Evolutionary conservation across 495 filamentous ascomycete genomes (phyloP).

Genomic region (Tuber melanosporum): DNA sequence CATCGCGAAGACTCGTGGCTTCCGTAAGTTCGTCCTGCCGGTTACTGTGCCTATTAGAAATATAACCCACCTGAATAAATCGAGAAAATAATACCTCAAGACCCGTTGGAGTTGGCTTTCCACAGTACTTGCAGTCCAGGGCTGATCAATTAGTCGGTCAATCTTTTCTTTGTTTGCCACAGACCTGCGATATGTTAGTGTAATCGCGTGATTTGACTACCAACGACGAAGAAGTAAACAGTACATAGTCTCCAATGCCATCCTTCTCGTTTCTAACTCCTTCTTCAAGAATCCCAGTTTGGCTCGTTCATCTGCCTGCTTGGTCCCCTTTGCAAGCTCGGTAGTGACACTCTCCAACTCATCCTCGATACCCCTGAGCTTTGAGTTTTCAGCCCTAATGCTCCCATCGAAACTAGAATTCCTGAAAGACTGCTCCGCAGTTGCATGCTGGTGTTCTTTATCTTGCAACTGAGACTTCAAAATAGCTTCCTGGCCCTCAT

Average conservation of each 20-base stretch:
- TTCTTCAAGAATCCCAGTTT: constrained; percentile 71
- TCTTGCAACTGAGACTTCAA: constrained; percentile 68
- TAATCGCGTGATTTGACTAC: neutral
- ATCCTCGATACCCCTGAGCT: constrained; percentile 62
- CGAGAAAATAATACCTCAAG: constrained; percentile 46
- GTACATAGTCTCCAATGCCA: constrained; percentile 65
- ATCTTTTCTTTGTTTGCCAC: constrained; percentile 67
- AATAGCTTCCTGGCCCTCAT: constrained; percentile 72
- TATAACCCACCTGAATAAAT: neutral
- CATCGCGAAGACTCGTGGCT: constrained; percentile 62
- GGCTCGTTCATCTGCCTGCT: constrained; percentile 69
- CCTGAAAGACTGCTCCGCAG: constrained; percentile 56
- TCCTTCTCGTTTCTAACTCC: constrained; percentile 62
- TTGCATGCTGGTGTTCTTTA: constrained; percentile 55
- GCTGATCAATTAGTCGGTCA: constrained; percentile 52
- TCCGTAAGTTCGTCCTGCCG: constrained; percentile 48
- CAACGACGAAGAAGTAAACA: neutral
- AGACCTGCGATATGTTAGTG: constrained; percentile 41
- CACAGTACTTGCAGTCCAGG: constrained; percentile 64
- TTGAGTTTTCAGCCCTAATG: constrained; percentile 55
- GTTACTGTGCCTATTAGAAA: constrained; percentile 19
- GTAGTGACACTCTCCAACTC: constrained; percentile 59
- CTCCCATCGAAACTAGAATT: constrained; percentile 61
- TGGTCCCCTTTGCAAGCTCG: constrained; percentile 73
- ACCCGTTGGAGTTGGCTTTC: constrained; percentile 65